Conservation (phyloP, 768 basidiomycete species). For the Podaxis sp. region DNA sequence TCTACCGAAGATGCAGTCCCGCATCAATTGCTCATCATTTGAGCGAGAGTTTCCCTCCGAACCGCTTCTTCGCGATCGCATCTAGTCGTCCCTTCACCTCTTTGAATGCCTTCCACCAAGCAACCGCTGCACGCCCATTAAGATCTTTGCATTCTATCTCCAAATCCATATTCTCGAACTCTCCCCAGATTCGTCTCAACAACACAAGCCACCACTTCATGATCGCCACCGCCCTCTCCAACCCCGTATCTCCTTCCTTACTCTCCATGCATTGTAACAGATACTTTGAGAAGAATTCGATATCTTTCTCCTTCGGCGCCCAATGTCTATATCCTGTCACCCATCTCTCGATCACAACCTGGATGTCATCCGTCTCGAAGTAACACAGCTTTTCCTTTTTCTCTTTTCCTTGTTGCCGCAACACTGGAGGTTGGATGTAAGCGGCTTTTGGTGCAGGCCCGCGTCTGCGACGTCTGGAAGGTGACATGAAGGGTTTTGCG, state of each 20-base stretch:
- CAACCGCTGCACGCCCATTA: conserved; percentile 43
- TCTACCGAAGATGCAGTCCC: conserved; percentile 31
- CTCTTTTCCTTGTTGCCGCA: conserved; percentile 59
- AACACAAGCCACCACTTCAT: conserved; percentile 84
- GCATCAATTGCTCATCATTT: conserved; percentile 35
- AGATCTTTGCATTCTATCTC: conserved; percentile 32
- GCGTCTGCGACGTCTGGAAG: conserved; percentile 40
- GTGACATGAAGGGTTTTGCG: conserved; percentile 37
- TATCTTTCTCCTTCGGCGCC: conserved; percentile 72
- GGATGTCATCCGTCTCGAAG: conserved; percentile 70
- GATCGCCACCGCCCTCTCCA: conserved; percentile 69
- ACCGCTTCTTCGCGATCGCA: conserved; percentile 59
- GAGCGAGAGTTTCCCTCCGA: conserved; percentile 70
- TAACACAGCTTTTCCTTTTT: conserved; percentile 58
- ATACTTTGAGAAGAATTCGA: conserved; percentile 73
- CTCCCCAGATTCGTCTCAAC: conserved; percentile 62
- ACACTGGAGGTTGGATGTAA: conserved; percentile 45
- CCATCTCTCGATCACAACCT: conserved; percentile 74
- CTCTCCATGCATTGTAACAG: conserved; percentile 67
- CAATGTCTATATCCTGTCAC: conserved; percentile 58
- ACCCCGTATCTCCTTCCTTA: conserved; percentile 52
- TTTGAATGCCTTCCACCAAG: conserved; percentile 83
- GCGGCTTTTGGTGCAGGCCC: conserved; percentile 59
- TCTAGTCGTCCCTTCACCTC: conserved; percentile 70
- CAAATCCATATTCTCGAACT: conserved; percentile 47